Base-by-base conservation (phyloP, 2,329 filamentous ascomycete species). In the Trichophyton schoenleinii region DNA sequence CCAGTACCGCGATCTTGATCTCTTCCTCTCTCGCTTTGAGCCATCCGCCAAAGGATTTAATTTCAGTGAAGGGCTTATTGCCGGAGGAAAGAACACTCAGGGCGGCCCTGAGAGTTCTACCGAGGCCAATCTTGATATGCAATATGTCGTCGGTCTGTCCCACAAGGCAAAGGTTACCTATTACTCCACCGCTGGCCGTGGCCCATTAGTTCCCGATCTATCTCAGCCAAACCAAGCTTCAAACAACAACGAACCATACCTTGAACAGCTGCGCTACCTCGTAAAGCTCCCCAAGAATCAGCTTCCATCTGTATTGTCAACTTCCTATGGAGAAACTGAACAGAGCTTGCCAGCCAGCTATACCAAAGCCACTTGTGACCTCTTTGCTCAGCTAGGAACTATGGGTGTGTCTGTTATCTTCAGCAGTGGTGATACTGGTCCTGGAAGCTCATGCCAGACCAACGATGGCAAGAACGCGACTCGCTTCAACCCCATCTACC, bases 301-400 rank as follows among this genome's bases (percentile, higher is more conserved):
- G 18, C 75, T 89, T 0, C 86, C 87, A 0, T 79, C 81, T 2
- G 81, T 87, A 18, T 77, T 89, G 48, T 81, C 80, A 46, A 86
- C 84, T n/a, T 88, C 85, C 0, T 89, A 89, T 68, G 85, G 84
- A 28, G 85, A 87, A 66, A 79, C 85, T 55, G 87, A 89, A 70
- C 83, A 79, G 69, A 80, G 78, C 2, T 75, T 88, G 0, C 84
- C 85, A 0, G 72, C 73, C 22, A 73, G 77, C 2, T 88, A 88
- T 68, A 80, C 83, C 6, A 76, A 81, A 67, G 77, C 81, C 61
- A 80, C 83, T 20, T 88, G 87, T 72, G 79, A 79, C 36, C 75
- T 83, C 48, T 84, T 86, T 63, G 83, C 81, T 3, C 82, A 86
- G 63, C 79, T 89, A 3, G 84, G 84, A 22, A 79, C 82, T 1